These are phyloP conservation scores for Chytriomyces confervae DNA, from an alignment of 192 early-diverging fungal species.

Conservation along the genomic window DNA sequence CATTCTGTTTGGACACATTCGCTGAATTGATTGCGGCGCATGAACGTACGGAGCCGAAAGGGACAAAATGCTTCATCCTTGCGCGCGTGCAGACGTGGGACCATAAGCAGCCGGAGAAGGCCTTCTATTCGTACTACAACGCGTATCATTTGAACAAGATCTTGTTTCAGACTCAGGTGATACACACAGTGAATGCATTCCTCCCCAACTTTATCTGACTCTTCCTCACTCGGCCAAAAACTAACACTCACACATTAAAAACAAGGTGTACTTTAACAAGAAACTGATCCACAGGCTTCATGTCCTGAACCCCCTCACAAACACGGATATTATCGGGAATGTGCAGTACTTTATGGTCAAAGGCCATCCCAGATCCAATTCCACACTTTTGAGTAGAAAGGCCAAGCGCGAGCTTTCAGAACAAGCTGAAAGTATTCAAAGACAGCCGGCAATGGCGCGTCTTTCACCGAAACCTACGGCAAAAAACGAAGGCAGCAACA, in stretches of 20 bases:
- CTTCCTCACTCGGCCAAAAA: neutral
- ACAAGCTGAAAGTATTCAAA: neutral
- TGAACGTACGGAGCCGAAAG: slow-evolving; percentile 45
- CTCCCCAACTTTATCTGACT: neutral
- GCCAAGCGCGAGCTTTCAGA: neutral
- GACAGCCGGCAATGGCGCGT: neutral
- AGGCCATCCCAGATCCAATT: slow-evolving; percentile 5
- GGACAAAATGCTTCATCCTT: slow-evolving; percentile 61
- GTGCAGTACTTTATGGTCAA: slow-evolving; percentile 68
- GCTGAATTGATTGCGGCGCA: slow-evolving; percentile 57
- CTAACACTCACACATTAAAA: no score
- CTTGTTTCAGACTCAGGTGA: slow-evolving; percentile 66
- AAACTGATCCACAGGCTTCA: slow-evolving; percentile 69
- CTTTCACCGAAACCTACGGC: neutral
- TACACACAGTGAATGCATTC: neutral
- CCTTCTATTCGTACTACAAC: slow-evolving; percentile 62
- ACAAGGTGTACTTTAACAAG: slow-evolving; percentile 61
- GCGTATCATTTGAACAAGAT: slow-evolving; percentile 71
- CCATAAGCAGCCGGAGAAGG: slow-evolving; percentile 63
- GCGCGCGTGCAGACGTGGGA: slow-evolving; percentile 71
- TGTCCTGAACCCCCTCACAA: slow-evolving; percentile 68
- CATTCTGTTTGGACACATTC: slow-evolving; percentile 64
- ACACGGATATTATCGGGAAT: slow-evolving; percentile 71
- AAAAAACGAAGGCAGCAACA: no score
- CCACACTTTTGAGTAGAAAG: neutral